These are phyloP conservation scores for Coemansia sp. DNA, from an alignment of 192 early-diverging fungal genomes.

Conservation along the genomic window DNA sequence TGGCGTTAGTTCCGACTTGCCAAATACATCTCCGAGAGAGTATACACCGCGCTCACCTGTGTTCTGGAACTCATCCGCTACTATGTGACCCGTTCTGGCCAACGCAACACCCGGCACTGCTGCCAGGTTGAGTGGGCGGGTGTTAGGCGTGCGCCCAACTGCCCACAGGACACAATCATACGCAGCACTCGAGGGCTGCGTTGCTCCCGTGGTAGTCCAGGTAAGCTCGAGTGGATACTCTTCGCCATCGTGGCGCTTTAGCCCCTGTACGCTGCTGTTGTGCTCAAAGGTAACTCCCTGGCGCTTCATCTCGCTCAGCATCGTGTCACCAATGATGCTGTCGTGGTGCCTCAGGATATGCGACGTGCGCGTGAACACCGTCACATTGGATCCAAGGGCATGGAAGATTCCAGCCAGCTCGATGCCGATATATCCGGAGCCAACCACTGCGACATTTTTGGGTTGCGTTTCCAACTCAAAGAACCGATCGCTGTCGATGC, in stretches of 20 bases:
- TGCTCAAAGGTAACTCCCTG: constrained; percentile 81
- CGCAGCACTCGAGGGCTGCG: constrained; percentile 51
- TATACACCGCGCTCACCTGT: constrained; percentile 69
- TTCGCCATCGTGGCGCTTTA: constrained; percentile 59
- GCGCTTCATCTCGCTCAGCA: constrained; percentile 73
- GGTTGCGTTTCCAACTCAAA: constrained; percentile 91
- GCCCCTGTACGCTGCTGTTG: constrained; percentile 58
- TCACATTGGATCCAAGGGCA: constrained; percentile 80
- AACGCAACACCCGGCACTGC: constrained; percentile 61
- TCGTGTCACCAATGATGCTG: constrained; percentile 71
- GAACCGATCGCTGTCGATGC: constrained; percentile 93
- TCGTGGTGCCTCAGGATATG: constrained; percentile 89
- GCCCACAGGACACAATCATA: constrained; percentile 92
- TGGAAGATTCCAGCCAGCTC: constrained; percentile 94
- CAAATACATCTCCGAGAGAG: constrained; percentile 94
- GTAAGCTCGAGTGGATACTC: constrained; percentile 58
- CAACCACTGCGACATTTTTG: constrained; percentile 85
- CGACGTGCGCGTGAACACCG: constrained; percentile 79
- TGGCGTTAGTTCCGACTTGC: constrained; percentile 88
- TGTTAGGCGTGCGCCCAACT: constrained; percentile 80
- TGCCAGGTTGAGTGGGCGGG: constrained; percentile 68
- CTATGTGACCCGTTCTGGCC: constrained; percentile 71
- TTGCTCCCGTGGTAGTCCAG: constrained; percentile 31
- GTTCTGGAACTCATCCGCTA: constrained; percentile 85
- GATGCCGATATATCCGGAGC: constrained; percentile 95